Evolutionary conservation across 2,329 filamentous ascomycete genomes (phyloP), one percentile per base, ranked within the genome.

Genomic region (Rhexocercosporidium sp.): DNA sequence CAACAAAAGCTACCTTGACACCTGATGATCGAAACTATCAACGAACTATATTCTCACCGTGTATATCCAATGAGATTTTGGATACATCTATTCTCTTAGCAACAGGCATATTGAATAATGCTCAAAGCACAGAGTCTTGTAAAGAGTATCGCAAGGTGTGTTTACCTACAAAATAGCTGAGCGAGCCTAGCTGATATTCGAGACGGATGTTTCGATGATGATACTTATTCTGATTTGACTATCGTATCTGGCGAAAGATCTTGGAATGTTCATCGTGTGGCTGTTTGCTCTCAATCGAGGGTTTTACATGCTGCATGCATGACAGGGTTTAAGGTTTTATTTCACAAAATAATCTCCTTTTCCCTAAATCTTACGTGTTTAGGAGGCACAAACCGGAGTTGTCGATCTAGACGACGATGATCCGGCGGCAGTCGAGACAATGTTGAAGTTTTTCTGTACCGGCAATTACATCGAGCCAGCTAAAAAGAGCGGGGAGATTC

Each of bases 211-310:
- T 68, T 70, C 41, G 60, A 70, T n/a, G 57, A 64, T 61, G 51
- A 63, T 64, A 62, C 49, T 14, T 67, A 68, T 59, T 67, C 66
- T 9, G 64, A 70, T 67, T 39, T 70, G 47, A 67, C 60, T 16
- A 65, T 69, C n/a, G 64, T 51, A 67, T 70, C 62, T 54, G 18
- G 46, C 25, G 57, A 69, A 14, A 65, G 60, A 63, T 70, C 60
- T 69, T 69, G 66, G 64, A 69, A 70, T 61, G 64, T 70, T 64
- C 69, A 69, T 27, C 67, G 67, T 20, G 65, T 66, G 16, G 41
- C 69, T 34, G 67, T 71, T 65, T 67, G 67, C 20, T n/a, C 61
- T 59, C 62, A 68, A 63, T 68, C 62, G 51, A 68, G 37, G 20
- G 57, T 59, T 60, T 65, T 69, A 29, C 62, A 69, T 65, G 65